Evolutionary conservation across 140 eudicot species (phyloP), one percentile per base, ranked within the genome.

Genomic region (Bidens hawaiensis): DNA sequence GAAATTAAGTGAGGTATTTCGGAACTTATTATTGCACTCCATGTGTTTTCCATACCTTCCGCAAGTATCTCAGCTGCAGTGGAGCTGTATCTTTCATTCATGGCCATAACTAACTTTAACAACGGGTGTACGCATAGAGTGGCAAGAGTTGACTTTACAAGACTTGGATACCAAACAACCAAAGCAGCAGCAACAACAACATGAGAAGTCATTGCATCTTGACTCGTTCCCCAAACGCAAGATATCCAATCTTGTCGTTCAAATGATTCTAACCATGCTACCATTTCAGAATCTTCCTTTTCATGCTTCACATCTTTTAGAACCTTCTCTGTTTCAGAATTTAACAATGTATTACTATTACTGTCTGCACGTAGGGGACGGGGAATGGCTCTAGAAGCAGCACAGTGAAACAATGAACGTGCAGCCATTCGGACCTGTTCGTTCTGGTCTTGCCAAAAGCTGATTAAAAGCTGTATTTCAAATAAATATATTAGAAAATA

Each of bases 351-450:
- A 54, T 41, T 71, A 55, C 76, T n/a, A n/a, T n/a, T n/a, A 23
- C 82, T 89, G 41, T 59, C 55, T 49, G 79, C 59, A 65, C 86
- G 76, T 43, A 88, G 73, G 41, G 97, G 97, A 41, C 36, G 71
- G 21, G 99, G 99, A 67, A 88, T 85, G 24, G 96, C 97, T 60
- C 99, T 77, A 62, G 99, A 77, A 55, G 97, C 99, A 38, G 99
- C 95, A 83, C 99, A 94, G 69, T 94, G 99, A 68, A 94, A 94
- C 31, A 94, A 60, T 40, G 97, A 85, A 45, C 99, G 95, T 45
- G 99, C 99, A 31, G 99, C 99, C 97, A 94, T 82, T 12, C 87
- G 81, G 28, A 94, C 97, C 67, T 88, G 99, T 61, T 88, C 99
- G 57, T 82, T 78, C 78, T 88, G 79, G 75, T 85, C 83, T 84